phyloP scores from a whole-genome alignment of 2,329 filamentous ascomycete genomes.

The Aspergillus pseudonomiae region DNA sequence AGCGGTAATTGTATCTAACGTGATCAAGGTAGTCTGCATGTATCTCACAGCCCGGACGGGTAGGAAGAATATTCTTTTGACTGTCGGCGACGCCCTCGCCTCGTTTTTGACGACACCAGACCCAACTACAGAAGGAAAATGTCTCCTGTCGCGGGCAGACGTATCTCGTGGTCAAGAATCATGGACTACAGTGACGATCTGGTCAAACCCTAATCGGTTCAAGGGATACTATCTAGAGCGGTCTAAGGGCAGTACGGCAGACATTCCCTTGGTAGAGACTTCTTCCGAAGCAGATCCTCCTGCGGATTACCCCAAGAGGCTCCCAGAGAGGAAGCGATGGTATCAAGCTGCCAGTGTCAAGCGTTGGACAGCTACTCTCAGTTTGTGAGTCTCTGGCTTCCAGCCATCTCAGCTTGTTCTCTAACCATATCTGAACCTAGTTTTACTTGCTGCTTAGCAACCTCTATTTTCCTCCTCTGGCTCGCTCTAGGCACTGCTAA shows the following conservation, averaged over 20 bases:
- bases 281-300: not conserved
- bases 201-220: not conserved
- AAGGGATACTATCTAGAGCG: not conserved
- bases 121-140: conserved; percentile 1
- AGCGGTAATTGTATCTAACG: conserved; percentile 7
- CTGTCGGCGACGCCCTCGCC: conserved; percentile 29
- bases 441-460: not conserved
- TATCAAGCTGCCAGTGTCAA: conserved; percentile 5
- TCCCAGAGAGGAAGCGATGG: conserved; percentile 9
- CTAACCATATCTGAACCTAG: not conserved
- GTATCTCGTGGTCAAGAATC: not conserved
- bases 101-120: conserved; percentile 23
- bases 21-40: conserved; percentile 13
- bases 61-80: conserved; percentile 17
- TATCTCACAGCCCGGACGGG: conserved; percentile 4
- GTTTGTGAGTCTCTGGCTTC: conserved; percentile 2
- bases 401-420: too few relatives aligned
- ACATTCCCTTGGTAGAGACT: too few relatives aligned
- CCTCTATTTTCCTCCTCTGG: not conserved
- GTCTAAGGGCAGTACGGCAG: not conserved
- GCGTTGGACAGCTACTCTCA: not conserved
- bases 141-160: conserved; percentile 5
- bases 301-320: not conserved
- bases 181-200: not conserved
- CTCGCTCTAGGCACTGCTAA: too few relatives aligned